Conservation (phyloP, 139 green algal genomes). For the Chlamydomonas schloesseri region DNA sequence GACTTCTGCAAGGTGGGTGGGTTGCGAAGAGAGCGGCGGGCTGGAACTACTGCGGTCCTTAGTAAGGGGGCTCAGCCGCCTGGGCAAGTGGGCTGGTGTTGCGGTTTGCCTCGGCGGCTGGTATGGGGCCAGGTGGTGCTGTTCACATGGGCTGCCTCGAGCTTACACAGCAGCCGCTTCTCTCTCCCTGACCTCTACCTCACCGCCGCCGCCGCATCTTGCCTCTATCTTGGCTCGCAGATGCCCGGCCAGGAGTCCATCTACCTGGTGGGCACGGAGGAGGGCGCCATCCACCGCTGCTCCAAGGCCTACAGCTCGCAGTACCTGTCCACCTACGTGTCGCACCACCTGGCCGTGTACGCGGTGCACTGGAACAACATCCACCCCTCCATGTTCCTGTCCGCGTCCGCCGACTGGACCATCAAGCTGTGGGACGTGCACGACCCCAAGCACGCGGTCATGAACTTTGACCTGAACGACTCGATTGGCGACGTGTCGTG, state of each 20-base stretch:
- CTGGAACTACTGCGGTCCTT: too few species aligned
- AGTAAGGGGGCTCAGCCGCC: too few species aligned
- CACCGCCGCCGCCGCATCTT: too few species aligned
- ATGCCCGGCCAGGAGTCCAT: constrained; percentile 63
- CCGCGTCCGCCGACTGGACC: constrained; percentile 91
- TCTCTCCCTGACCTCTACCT: too few species aligned
- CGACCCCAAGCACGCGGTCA: constrained; percentile 42
- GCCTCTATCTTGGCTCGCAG: too few species aligned
- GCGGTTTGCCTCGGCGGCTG: too few species aligned
- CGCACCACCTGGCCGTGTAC: constrained; percentile 78
- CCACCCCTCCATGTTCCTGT: constrained; percentile 88
- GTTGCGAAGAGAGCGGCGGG: too few species aligned
- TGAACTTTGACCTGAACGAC: constrained; percentile 55
- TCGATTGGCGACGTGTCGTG: constrained; percentile 90
- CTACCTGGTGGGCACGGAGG: constrained; percentile 92
- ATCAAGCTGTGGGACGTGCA: constrained; percentile 78
- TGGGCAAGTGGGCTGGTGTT: too few species aligned
- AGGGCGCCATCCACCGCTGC: constrained; percentile 91
- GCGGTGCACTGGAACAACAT: constrained; percentile 87
- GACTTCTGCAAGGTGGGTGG: constrained; percentile 87
- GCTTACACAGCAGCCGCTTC: too few species aligned
- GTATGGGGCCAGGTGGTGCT: too few species aligned
- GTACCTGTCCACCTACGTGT: constrained; percentile 86
- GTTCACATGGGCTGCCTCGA: too few species aligned
- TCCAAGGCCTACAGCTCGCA: constrained; percentile 87